phyloP scores from a whole-genome alignment of 2,329 filamentous ascomycete genomes.

The Teratosphaeria gauchensis region DNA sequence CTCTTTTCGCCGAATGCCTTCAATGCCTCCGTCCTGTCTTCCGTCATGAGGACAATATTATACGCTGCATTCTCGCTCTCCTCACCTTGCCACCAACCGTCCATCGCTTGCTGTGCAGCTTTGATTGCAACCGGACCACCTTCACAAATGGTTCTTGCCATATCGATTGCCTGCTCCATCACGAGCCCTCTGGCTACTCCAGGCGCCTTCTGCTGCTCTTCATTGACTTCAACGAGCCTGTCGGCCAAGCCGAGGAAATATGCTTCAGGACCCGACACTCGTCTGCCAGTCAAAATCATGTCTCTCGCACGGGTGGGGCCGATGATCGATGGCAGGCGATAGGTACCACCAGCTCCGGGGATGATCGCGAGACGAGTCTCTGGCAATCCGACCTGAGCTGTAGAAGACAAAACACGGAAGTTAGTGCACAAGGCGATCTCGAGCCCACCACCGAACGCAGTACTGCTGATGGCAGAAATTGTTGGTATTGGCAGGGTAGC shows the following conservation, averaged over 20 bases:
- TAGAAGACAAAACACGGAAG: conserved; percentile 76
- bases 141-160: conserved; percentile 80
- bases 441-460: conserved; percentile 85
- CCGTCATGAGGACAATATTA: conserved; percentile 68
- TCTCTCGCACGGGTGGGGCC: conserved; percentile 76
- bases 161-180: conserved; percentile 62
- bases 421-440: conserved; percentile 85
- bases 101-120: conserved; percentile 70
- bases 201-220: conserved; percentile 43
- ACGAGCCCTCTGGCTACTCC: conserved; percentile 56
- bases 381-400: conserved; percentile 69
- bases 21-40: conserved; percentile 82
- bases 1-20: conserved; percentile 73
- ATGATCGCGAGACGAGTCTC: conserved; percentile 92
- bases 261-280: conserved; percentile 72
- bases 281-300: conserved; percentile 79
- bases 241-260: conserved; percentile 88
- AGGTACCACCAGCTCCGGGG: conserved; percentile 87
- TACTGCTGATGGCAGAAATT: conserved; percentile 74
- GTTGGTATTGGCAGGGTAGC: conserved; percentile 75
- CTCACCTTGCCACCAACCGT: conserved; percentile 54
- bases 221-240: conserved; percentile 70
- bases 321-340: conserved; percentile 72
- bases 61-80: conserved; percentile 84
- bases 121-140: conserved; percentile 77